Evolutionary conservation across 1,284 basidiomycete genomes (phyloP).

Genomic region (Heliocybe sulcata): DNA sequence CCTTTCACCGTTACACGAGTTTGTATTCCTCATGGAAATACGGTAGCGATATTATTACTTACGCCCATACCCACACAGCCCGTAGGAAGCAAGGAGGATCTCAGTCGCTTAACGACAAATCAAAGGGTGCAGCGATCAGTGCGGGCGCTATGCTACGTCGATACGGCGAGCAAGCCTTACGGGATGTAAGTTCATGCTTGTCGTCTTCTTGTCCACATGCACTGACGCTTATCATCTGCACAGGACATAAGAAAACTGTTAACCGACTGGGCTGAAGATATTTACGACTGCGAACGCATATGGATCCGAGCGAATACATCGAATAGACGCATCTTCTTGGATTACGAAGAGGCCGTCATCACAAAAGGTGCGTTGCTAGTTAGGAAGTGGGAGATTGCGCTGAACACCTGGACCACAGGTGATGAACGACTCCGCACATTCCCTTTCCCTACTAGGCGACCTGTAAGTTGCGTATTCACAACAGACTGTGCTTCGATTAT

Average conservation of each 20-base stretch:
- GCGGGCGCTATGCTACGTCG: slow-evolving; percentile 93
- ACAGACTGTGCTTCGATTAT: slow-evolving; percentile 4
- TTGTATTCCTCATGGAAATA: slow-evolving; percentile 16
- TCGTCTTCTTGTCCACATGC: slow-evolving; percentile 1
- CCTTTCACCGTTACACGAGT: slow-evolving; percentile 99
- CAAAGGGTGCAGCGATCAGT: slow-evolving; percentile 89
- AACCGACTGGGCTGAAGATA: slow-evolving; percentile 79
- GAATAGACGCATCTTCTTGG: slow-evolving; percentile 83
- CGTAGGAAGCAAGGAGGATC: slow-evolving; percentile 97
- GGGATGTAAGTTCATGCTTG: slow-evolving; percentile 49
- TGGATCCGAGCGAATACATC: slow-evolving; percentile 85
- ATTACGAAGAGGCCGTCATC: slow-evolving; percentile 69
- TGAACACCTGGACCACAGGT: slow-evolving; percentile 20
- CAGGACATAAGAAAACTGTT: slow-evolving; percentile 85
- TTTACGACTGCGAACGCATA: slow-evolving; percentile 76
- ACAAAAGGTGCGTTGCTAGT: slow-evolving; percentile 33
- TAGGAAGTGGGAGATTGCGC: background rate
- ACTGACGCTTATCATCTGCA: slow-evolving; percentile 4
- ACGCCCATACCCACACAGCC: slow-evolving; percentile 42
- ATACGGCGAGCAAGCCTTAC: slow-evolving; percentile 90
- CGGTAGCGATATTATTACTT: background rate
- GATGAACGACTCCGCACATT: slow-evolving; percentile 83
- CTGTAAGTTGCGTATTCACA: slow-evolving; percentile 45
- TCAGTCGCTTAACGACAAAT: slow-evolving; percentile 88
- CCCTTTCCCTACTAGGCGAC: slow-evolving; percentile 89